phyloP scores from a whole-genome alignment of 2,329 filamentous ascomycete genomes.

The Didymella pinodella region DNA sequence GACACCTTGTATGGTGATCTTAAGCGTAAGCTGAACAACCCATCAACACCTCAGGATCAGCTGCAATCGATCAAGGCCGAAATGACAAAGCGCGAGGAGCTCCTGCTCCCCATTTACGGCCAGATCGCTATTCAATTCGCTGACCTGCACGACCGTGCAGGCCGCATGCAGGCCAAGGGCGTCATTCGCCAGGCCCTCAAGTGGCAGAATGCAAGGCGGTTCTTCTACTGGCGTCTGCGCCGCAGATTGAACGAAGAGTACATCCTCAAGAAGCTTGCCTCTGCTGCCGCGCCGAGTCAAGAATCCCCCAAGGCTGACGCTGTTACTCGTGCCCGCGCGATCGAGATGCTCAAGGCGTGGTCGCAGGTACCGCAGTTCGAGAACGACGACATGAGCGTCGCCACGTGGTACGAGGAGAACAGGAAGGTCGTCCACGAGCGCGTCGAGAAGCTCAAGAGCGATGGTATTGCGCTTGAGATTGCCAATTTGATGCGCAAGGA shows the following conservation, averaged over 20 bases:
- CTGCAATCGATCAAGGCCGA: constrained; percentile 80
- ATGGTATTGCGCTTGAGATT: constrained; percentile 73
- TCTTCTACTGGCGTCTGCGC: constrained; percentile 99
- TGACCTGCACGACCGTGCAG: constrained; percentile 94
- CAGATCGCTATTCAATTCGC: constrained; percentile 98
- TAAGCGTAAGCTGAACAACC: constrained; percentile 77
- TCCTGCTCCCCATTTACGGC: constrained; percentile 88
- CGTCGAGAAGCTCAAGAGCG: constrained; percentile 82
- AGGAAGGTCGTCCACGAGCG: constrained; percentile 81
- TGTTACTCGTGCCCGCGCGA: constrained; percentile 69
- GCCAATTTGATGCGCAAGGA: constrained; percentile 72
- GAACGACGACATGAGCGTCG: constrained; percentile 80
- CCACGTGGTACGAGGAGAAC: constrained; percentile 96
- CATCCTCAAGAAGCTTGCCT: constrained; percentile 86
- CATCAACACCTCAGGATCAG: constrained; percentile 74
- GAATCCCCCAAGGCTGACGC: constrained; percentile 49
- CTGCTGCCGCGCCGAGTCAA: constrained; percentile 53
- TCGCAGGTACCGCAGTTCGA: constrained; percentile 79
- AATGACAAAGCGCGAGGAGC: constrained; percentile 85
- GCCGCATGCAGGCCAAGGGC: constrained; percentile 98
- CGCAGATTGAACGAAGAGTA: constrained; percentile 97
- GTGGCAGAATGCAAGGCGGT: constrained; percentile 89
- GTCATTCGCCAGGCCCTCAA: constrained; percentile 83
- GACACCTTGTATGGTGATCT: constrained; percentile 84
- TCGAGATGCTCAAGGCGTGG: constrained; percentile 84